Evolutionary conservation across 2,329 filamentous ascomycete genomes (phyloP).

Genomic region (Fusarium illudens): DNA sequence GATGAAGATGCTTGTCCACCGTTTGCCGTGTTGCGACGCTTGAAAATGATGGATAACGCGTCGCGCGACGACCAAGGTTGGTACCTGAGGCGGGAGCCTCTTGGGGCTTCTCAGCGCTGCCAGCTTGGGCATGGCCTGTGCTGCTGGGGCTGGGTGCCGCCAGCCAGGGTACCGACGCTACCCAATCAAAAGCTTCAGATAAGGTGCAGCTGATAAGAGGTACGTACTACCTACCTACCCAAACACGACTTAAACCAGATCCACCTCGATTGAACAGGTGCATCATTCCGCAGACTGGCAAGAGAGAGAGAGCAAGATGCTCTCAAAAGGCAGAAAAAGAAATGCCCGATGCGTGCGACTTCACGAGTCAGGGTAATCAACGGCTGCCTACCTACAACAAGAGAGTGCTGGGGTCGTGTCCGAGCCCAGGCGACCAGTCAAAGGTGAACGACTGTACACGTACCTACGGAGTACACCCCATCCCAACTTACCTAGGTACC

Average conservation of each 20-base stretch:
- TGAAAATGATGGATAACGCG: slow-evolving; percentile 37
- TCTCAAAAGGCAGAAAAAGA: background rate
- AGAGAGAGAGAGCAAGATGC: background rate
- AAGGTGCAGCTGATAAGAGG: background rate
- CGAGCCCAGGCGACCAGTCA: background rate
- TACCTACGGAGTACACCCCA: no score
- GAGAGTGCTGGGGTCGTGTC: background rate
- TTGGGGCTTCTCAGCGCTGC: background rate
- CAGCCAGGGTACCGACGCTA: no score
- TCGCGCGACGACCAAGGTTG: slow-evolving; percentile 34
- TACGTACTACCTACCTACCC: background rate
- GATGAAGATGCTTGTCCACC: slow-evolving; percentile 1
- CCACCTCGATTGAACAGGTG: background rate
- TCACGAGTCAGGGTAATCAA: background rate
- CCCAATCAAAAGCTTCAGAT: background rate
- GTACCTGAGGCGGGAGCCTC: slow-evolving; percentile 19
- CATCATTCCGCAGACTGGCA: background rate
- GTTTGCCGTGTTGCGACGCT: slow-evolving; percentile 28
- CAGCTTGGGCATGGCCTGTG: slow-evolving; percentile 12
- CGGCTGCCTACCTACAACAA: background rate
- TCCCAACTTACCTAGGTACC: no score
- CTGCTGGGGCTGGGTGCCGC: background rate
- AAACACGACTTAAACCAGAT: background rate
- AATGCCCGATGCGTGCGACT: background rate
- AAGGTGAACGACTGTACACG: background rate